Base-by-base conservation (phyloP, 148 eudicot species). In the Salicornia ramosissima region DNA sequence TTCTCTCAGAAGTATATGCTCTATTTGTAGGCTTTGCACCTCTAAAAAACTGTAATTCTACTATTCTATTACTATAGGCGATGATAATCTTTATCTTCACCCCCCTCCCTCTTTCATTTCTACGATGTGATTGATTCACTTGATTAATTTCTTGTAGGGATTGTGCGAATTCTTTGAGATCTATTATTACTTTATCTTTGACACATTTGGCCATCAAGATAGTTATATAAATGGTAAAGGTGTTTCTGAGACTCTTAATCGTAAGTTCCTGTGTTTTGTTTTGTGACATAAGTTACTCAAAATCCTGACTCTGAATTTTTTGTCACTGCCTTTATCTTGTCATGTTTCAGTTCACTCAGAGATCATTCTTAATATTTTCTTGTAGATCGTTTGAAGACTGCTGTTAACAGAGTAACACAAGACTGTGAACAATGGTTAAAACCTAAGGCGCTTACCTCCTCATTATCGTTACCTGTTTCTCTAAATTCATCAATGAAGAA, bases 81-180 rank as follows among this genome's bases (percentile, higher is more conserved):
- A 28, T 58, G 51, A 25, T 36, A 64, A 67, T 30, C 57, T 34
- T 19, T 46, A 30, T 1, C 10, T 46, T 8, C 13, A 15, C 36
- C 39, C 31, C 26, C 55, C 16, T 22, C n/a, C 19, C 31, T 43
- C 28, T n/a, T 16, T 16, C 34, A 42, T 22, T 25, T 45, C 3
- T 60, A 25, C 33, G 10, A 24, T 26, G 57, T 58, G 61, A 67
- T 67, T 74, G 63, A 55, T 75, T 60, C 67, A 30, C 66, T 36
- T 28, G 10, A 34, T 62, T 73, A 64, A 24, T 72, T n/a, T 72
- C 43, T 74, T 69, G 72, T 87, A 93, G 98, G 98, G 98, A 64
- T 83, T 90, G 59, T 84, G 89, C 81, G 92, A 93, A 73, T 71
- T 93, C 81, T 93, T 88, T 85, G 92, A 84, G 81, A 83, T 93